Evolutionary conservation across 441 rosid genomes (phyloP).

Genomic region (Syzygium syzygioides): DNA sequence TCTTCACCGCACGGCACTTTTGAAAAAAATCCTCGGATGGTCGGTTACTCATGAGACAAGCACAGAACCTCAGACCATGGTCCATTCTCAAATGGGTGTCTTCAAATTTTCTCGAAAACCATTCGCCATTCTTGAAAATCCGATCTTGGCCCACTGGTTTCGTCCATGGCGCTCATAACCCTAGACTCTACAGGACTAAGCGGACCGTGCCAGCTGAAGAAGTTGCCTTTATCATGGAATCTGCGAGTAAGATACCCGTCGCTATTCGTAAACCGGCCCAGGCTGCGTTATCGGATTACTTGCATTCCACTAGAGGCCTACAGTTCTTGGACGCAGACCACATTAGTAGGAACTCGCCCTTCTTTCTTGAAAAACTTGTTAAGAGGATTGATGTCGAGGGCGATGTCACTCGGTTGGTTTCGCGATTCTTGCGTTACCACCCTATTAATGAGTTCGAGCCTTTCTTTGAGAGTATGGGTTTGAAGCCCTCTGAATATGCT

Average conservation of each 20-base stretch:
- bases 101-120: not conserved
- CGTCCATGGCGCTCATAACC: not conserved
- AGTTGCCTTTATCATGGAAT: not conserved
- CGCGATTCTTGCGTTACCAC: conserved; percentile 9
- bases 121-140: not conserved
- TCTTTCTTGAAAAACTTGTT: not conserved
- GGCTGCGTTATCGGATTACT: conserved; percentile 5
- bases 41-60: not conserved
- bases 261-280: not conserved
- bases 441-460: conserved; percentile 6
- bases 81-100: not conserved
- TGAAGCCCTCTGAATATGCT: conserved; percentile 8
- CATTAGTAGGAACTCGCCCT: conserved; percentile 1
- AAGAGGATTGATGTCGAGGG: not conserved
- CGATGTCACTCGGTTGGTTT: not conserved
- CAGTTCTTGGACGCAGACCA: conserved; percentile 4
- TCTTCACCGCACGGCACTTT: not conserved
- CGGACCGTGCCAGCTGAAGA: not conserved
- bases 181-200: not conserved
- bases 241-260: not conserved
- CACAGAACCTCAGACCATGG: not conserved
- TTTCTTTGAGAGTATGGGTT: conserved; percentile 6
- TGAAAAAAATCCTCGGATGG: not conserved
- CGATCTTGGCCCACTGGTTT: not conserved
- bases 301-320: not conserved